Base-by-base conservation (phyloP, 2,329 filamentous ascomycete genomes). In the Phaeosphaeriaceae sp. region DNA sequence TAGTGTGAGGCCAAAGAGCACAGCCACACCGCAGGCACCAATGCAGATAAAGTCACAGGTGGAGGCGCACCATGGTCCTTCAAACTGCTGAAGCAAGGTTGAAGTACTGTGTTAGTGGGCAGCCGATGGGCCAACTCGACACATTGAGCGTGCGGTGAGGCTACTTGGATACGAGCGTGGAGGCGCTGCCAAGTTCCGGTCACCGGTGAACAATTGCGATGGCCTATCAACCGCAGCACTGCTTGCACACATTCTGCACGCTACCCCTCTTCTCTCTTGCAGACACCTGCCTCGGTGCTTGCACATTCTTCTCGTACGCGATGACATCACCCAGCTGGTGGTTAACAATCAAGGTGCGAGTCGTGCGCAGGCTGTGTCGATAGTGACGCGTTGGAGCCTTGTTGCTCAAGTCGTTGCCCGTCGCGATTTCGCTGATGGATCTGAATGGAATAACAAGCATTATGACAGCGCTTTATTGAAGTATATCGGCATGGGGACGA, bases 131-230 rank as follows among this genome's bases (percentile, higher is more conserved):
- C 41, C 7, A n/a, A 19, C 6, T 44, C 15, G n/a, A 44, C 41
- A 44, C n/a, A 19, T 20, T 13, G 22, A 47, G 45, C 22, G 45
- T 22, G 22, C 17, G 15, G 45, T 47, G 33, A 50, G 31, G 27
- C 22, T 10, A 40, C 17, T 19, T 19, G 41, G 31, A 36, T 36
- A 49, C 24, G 47, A 33, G 13, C n/a, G 47, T 36, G 47, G 47
- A 20, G 15, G 46, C 31, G 31, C 6, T 19, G 61, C 63, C 62
- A 63, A 65, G 62, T 13, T 60, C 62, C 62, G 62, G 64, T 67
- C 61, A 65, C 62, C 62, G 62, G 64, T 67, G 63, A 65, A 45
- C 42, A 21, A 20, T 45, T 22, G 19, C 21, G 21, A 21, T 7
- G 42, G 21, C 42, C 42, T 45, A 45, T 45, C 40, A n/a, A 42